Base-by-base conservation (phyloP, 2,329 filamentous ascomycete genomes). In the Colletotrichum spinosum region DNA sequence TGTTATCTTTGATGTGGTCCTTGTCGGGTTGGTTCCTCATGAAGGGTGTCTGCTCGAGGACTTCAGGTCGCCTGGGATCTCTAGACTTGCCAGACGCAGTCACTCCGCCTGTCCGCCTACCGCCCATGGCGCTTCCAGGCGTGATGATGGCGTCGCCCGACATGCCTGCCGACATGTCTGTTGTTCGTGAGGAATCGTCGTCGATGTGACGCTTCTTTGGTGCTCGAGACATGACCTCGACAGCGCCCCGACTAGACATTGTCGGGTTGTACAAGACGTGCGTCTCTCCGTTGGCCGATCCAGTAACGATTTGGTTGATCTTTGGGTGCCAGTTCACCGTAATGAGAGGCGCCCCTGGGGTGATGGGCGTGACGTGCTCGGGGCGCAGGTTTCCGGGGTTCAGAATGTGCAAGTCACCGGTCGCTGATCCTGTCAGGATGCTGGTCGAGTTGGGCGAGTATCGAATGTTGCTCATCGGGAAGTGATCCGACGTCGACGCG, bases 121-220 rank as follows among this genome's bases (percentile, higher is more conserved):
- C 81, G 2, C 79, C 75, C 55, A 87, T 80, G 39, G 83, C 81
- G 25, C 87, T 86, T 41, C 91, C 90, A 2, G 89, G 89, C 34
- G 88, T 90, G 59, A 97, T 81, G 67, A 97, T 92, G 8, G 90
- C 87, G 73, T 98, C 95, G 50, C 90, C 93, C 1, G 94, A 94
- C 65, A 98, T 85, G 12, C 93, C 94, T 4, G 90, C 83, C 5
- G 90, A 87, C 71, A 94, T 88, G 74, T 97, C 94, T 76, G 92
- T 97, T 1, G 94, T 97, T 39, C 97, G 84, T 64, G 88, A 89
- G 1, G 94, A 89, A 77, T 98, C 93, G 77, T 99, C 96, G 75
- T 99, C 96, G 66, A 99, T 89, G 75, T 99, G 95, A 2, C 95
- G 91, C 72, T 93, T 94, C 81, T 99, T 98, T 3, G 96, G 94